A percentile compares a stretch with the other conserved stretches of the same genome.
These are phyloP conservation scores for Pseudozyma tsukubaensis DNA, from an alignment of 1,284 basidiomycete genomes.

Conservation along the genomic window DNA sequence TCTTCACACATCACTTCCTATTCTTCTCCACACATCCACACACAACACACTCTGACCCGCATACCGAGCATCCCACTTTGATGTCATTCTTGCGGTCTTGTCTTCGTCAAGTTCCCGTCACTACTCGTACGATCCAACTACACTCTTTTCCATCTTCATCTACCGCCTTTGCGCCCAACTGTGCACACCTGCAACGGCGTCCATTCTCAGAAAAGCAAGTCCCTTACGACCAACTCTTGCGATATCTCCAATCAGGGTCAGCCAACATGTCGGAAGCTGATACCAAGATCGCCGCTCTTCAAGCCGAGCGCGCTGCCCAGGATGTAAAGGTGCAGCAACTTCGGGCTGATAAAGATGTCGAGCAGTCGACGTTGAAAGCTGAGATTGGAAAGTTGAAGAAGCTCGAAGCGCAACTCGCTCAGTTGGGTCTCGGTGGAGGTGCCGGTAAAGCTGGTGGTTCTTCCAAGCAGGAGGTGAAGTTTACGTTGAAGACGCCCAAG, in stretches of 20 bases:
- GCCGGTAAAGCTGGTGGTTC: slow-evolving; percentile 32
- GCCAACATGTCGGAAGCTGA: slow-evolving; percentile 29
- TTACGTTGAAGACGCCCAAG: slow-evolving; percentile 72
- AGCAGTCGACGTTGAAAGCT: slow-evolving; percentile 42
- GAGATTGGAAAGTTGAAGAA: slow-evolving; percentile 55
- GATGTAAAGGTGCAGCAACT: slow-evolving; percentile 59
- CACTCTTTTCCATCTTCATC: slow-evolving; percentile 12
- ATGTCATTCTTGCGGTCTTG: slow-evolving; percentile 38
- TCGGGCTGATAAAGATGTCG: slow-evolving; percentile 40
- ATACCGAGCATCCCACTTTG: neutral
- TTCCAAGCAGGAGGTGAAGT: slow-evolving; percentile 56
- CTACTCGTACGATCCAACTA: slow-evolving; percentile 1
- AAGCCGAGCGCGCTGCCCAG: slow-evolving; percentile 53
- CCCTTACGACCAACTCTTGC: slow-evolving; percentile 23
- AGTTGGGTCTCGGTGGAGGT: slow-evolving; percentile 39
- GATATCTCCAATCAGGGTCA: slow-evolving; percentile 21
- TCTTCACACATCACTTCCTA: neutral
- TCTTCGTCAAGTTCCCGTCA: slow-evolving; percentile 6
- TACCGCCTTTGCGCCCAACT: neutral
- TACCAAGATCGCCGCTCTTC: slow-evolving; percentile 23
- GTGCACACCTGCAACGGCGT: slow-evolving; percentile 6
- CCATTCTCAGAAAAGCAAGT: slow-evolving; percentile 30
- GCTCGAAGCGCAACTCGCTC: slow-evolving; percentile 55
- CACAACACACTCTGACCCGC: neutral
- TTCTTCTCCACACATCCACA: neutral